Evolutionary conservation across 495 filamentous ascomycete genomes (phyloP), one percentile per base, ranked within the genome.

Genomic region (Neurospora africana): DNA sequence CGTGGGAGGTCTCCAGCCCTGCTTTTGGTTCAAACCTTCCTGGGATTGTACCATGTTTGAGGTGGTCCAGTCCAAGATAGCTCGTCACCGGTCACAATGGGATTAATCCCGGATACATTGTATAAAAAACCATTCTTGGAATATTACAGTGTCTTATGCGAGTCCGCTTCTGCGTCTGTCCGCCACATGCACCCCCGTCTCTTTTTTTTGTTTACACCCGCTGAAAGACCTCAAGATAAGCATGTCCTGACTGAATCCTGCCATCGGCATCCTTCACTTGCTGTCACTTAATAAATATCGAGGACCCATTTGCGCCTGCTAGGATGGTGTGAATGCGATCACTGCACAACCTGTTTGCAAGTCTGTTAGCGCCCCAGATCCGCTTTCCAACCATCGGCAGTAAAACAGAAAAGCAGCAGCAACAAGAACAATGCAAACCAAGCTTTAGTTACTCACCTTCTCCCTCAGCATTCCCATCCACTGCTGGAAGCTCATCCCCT

Each of bases 381-480:
- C 53, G 53, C 53, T 65, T 65, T 65, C 53, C 53, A 65, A 65
- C 53, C 53, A 35, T 65, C 35, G 53, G 53, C 15, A 33, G 53
- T 33, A 33, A 65, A 65, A 65, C 53, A 65, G 53, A 65, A 33
- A 19, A 33, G 53, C 53, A 65, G 53, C 53, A 65, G 53, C 53
- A 33, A 65, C 53, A 33, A 65, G 65, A 35, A 39, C 36, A 43
- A 41, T 27, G 47, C n/a, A 30, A 68, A 70, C 27, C 23, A 9
- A 40, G 68, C 37, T 68, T 72, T 58, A 75, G 10, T 53, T n/a
- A 86, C 91, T 88, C 84, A 98, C 95, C 93, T 98, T 99, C 86
- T 98, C 96, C 81, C 94, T 89, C 82, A 98, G 80, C 70, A 87
- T 87, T 40, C 93, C 93, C 88, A 99, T 91, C 90, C 93, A 99